Percentiles rank a stretch among this genome's conserved stretches.
These are phyloP conservation scores for Botryosphaeria agaves DNA, from an alignment of 2,329 filamentous ascomycete species.

Conservation along the genomic window DNA sequence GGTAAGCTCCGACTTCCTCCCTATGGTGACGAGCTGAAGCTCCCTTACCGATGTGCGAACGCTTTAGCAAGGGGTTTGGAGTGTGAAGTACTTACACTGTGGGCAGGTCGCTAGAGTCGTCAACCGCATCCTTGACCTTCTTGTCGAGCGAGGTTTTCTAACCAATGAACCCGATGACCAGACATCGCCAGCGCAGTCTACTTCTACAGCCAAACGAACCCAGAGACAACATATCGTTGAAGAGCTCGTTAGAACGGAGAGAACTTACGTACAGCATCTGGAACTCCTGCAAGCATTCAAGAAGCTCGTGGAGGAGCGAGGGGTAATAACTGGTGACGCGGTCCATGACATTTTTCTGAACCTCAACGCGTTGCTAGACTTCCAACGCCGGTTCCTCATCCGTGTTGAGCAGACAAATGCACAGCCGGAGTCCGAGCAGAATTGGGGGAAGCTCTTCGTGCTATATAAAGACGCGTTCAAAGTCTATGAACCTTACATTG, in stretches of 20 bases:
- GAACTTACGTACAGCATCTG: conserved; percentile 94
- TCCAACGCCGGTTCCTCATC: conserved; percentile 87
- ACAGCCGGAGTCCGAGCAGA: conserved; percentile 55
- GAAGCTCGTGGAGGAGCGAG: conserved; percentile 73
- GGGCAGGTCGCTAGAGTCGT: conserved; percentile 74
- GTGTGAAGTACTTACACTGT: conserved; percentile 7
- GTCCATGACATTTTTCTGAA: conserved; percentile 95
- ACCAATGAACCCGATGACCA: conserved; percentile 33
- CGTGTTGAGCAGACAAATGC: conserved; percentile 92
- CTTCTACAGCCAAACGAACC: conserved; percentile 37
- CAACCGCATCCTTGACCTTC: conserved; percentile 76
- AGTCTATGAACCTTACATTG: conserved; percentile 93
- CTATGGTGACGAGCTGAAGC: neutral
- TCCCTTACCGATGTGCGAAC: no score
- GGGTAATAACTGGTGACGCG: conserved; percentile 72
- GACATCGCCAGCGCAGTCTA: conserved; percentile 9
- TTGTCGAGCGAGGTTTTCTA: conserved; percentile 56
- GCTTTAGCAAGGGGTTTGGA: no score
- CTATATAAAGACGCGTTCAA: conserved; percentile 73
- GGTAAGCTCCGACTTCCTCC: conserved; percentile 28
- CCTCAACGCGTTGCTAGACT: conserved; percentile 85
- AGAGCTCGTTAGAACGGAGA: conserved; percentile 85
- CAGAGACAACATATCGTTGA: conserved; percentile 78
- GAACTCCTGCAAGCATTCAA: conserved; percentile 89
- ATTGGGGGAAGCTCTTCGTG: conserved; percentile 89